Evolutionary conservation across 805 yeast species (phyloP).

Genomic region (Nematodospora valgi): DNA sequence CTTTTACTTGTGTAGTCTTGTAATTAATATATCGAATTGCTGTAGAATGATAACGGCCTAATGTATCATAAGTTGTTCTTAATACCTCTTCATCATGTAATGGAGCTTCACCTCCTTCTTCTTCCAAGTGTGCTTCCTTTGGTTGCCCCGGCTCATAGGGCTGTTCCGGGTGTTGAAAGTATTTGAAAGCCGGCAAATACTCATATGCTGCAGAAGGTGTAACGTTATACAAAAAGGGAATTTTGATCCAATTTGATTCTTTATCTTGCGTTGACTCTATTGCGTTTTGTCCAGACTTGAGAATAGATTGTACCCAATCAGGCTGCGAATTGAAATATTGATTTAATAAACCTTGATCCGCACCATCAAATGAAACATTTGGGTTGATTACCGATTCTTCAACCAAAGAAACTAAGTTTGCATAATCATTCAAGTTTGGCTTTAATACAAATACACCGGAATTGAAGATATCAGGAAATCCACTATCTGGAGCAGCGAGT

Average conservation of each 20-base stretch:
- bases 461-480: conserved; percentile 90
- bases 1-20: conserved; percentile 34
- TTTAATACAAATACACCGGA: conserved; percentile 66
- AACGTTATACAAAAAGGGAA: conserved; percentile 83
- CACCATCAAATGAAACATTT: conserved; percentile 66
- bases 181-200: conserved; percentile 64
- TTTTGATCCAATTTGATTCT: conserved; percentile 53
- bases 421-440: conserved; percentile 47
- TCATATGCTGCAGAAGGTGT: conserved; percentile 65
- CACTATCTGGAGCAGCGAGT: conserved; percentile 73
- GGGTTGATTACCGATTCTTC: conserved; percentile 13
- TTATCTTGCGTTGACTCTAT: conserved; percentile 2
- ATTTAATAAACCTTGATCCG: conserved; percentile 88
- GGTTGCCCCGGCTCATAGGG: conserved; percentile 4
- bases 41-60: conserved; percentile 16
- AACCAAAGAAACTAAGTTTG: conserved; percentile 33
- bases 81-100: conserved; percentile 5
- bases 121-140: conserved; percentile 1
- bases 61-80: conserved; percentile 9
- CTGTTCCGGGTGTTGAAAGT: conserved; percentile 32
- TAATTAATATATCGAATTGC: conserved; percentile 16
- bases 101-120: conserved; percentile 3
- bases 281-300: conserved; percentile 2
- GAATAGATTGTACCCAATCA: conserved; percentile 30
- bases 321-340: conserved; percentile 56